Base-by-base conservation (phyloP, 2,329 filamentous ascomycete genomes). In the Xylaria sp. region DNA sequence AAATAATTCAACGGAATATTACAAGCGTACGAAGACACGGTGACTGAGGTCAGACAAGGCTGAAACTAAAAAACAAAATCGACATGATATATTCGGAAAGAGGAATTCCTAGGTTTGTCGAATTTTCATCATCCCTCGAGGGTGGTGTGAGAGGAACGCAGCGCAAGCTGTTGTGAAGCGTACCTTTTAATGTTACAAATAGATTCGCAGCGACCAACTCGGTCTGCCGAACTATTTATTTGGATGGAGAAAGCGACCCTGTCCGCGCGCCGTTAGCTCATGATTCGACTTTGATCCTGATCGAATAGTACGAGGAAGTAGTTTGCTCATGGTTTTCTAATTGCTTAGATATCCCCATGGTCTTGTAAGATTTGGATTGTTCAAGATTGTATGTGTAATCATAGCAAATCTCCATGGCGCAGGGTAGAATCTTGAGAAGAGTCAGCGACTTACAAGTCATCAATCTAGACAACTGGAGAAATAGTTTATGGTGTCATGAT, bases 11-110 rank as follows among this genome's bases (percentile, higher is more conserved):
- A 60, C 30, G 50, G 4, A 39, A 20, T 12, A 12, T 50, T 25
- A 39, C 59, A 74, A 75, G 68, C 70, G 71, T 66, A 66, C 63
- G 56, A 72, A 72, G 62, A 60, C 34, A 34, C 10, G 69, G 70
- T 48, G 20, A 56, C 60, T 76, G 66, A 78, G 81, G 82, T 89
- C 87, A 89, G 87, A 89, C 87, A 89, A 89, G 87, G 87, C 87
- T 89, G 87, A 89, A 89, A 89, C 87, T 86, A 83, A 85, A 85
- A 83, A 81, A 55, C 52, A 55, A 55, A 80, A 83, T 89, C 87
- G 83, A 89, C 87, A 89, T 89, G 68, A 77, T 87, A 74, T 88
- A 82, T 89, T 89, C 86, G 85, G 87, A 81, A 88, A 86, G 87
- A 89, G 87, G 87, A 89, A 89, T 89, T 86, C 87, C 87, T 85